Evolutionary conservation across 106 monocot genomes (phyloP).

Genomic region (Acorus calamus): DNA sequence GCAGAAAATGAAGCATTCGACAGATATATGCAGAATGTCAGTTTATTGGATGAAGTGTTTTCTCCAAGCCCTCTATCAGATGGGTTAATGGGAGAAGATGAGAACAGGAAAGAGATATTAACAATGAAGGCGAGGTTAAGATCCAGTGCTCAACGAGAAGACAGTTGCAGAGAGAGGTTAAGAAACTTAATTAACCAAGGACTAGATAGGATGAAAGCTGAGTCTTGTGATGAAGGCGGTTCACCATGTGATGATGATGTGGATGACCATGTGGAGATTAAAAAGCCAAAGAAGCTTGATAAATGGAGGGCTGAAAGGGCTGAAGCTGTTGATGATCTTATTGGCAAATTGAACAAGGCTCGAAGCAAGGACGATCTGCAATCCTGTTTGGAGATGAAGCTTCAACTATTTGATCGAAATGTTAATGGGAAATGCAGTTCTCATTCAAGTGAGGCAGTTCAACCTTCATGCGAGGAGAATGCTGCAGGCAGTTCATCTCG

Average conservation of each 20-base stretch:
- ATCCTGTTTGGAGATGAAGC: constrained; percentile 30
- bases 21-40: constrained; percentile 62
- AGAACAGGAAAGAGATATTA: constrained; percentile 17
- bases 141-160: constrained; percentile 21
- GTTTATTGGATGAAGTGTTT: constrained; percentile 65
- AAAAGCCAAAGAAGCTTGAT: constrained; percentile 18
- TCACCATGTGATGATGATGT: constrained; percentile 9
- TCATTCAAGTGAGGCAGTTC: not conserved
- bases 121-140: constrained; percentile 43
- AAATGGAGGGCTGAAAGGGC: constrained; percentile 18
- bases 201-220: not conserved
- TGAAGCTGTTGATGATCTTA: constrained; percentile 20
- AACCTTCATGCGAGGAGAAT: not conserved
- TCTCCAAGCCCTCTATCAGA: constrained; percentile 2
- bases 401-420: constrained; percentile 15
- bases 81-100: constrained; percentile 6
- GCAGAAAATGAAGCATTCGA: constrained; percentile 84
- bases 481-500: not conserved
- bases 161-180: constrained; percentile 22
- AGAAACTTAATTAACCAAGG: constrained; percentile 19
- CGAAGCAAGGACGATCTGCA: constrained; percentile 52
- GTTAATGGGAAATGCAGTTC: not conserved
- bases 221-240: constrained; percentile 7
- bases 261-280: constrained; percentile 9
- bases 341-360: constrained; percentile 44